Evolutionary conservation across 345 rosid genomes (phyloP).

Genomic region (Gossypium arboreum): DNA sequence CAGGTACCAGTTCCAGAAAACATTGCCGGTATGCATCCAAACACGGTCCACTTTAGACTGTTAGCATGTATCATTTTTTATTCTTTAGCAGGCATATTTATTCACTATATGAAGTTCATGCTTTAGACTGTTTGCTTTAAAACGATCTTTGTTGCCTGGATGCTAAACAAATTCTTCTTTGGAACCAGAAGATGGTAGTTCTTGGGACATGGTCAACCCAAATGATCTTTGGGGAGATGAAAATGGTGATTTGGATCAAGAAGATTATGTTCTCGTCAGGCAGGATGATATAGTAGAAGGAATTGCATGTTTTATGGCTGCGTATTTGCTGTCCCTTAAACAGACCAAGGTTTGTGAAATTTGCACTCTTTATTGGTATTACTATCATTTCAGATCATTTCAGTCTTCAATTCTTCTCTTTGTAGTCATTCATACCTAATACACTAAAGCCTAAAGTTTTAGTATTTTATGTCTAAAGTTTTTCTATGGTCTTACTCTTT

Average conservation of each 20-base stretch:
- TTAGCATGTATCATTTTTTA: neutral
- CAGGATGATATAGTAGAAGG: constrained; percentile 95
- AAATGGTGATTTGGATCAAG: constrained; percentile 40
- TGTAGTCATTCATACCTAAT: neutral
- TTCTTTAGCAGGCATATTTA: constrained; percentile 1
- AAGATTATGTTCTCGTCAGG: constrained; percentile 79
- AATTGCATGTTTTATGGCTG: constrained; percentile 90
- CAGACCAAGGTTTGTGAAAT: constrained; percentile 63
- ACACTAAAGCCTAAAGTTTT: neutral
- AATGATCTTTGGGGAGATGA: constrained; percentile 70
- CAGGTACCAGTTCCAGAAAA: constrained; percentile 46
- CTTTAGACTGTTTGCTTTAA: neutral
- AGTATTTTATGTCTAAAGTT: neutral
- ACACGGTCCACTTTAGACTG: neutral
- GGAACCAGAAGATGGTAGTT: constrained; percentile 57
- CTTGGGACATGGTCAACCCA: constrained; percentile 76
- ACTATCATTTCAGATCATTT: neutral
- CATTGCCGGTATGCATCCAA: constrained; percentile 33
- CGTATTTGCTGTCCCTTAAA: constrained; percentile 74
- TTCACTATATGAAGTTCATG: constrained; percentile 3
- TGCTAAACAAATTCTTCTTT: constrained; percentile 20
- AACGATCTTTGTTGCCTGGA: neutral
- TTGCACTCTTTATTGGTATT: neutral
- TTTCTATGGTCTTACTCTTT: neutral
- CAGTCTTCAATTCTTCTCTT: neutral